phyloP scores from a whole-genome alignment of 2,329 filamentous ascomycete genomes.

The Arthroderma sp. region DNA sequence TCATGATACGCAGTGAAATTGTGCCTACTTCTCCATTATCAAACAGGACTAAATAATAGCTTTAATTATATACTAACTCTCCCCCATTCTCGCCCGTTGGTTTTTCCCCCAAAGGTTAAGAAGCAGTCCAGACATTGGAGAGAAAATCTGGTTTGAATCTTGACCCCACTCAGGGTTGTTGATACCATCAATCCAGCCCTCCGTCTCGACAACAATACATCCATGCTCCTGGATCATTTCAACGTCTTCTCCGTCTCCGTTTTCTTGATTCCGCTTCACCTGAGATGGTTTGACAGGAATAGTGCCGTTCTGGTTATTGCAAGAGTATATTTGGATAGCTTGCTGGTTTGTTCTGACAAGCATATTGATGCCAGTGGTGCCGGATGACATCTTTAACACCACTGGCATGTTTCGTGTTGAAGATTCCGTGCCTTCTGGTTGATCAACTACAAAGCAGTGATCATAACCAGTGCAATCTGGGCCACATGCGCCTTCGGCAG shows the following conservation, averaged over 20 bases:
- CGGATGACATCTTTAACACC: conserved; percentile 51
- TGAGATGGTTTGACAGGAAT: conserved; percentile 31
- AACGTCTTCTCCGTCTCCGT: conserved; percentile 32
- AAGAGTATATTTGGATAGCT: conserved; percentile 79
- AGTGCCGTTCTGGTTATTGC: conserved; percentile 60
- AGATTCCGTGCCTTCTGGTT: conserved; percentile 22
- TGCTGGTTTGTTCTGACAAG: conserved; percentile 74
- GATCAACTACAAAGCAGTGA: conserved; percentile 39
- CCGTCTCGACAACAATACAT: conserved; percentile 79
- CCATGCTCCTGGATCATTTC: conserved; percentile 51
- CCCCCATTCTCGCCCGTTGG: conserved; percentile 14
- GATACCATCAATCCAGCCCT: conserved; percentile 89
- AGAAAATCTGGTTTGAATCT: conserved; percentile 28
- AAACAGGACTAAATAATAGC: no score
- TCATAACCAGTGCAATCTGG: conserved; percentile 75
- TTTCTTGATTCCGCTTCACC: conserved; percentile 41
- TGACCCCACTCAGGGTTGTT: conserved; percentile 84
- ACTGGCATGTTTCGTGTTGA: conserved; percentile 23
- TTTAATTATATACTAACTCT: conserved; percentile 1
- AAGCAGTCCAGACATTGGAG: conserved; percentile 18
- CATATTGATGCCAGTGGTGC: conserved; percentile 65
- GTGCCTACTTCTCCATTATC: no score
- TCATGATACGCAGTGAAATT: no score
- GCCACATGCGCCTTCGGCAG: conserved; percentile 62
- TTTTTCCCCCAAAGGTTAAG: conserved; percentile 22